Base-by-base conservation (phyloP, 805 yeast genomes). In the Yarrowia sp. region DNA sequence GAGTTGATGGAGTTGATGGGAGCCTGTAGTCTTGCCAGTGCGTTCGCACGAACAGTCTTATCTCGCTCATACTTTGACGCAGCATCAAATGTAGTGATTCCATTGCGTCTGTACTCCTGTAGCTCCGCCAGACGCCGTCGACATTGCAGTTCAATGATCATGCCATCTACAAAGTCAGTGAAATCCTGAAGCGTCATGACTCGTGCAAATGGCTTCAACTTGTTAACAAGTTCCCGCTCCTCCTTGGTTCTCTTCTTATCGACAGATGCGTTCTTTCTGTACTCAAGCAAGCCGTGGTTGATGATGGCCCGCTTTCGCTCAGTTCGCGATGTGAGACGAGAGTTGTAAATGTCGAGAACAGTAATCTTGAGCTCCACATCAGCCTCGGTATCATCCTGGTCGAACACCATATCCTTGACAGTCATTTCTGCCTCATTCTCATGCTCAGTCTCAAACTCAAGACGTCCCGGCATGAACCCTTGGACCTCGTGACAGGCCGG, bases 381-480 rank as follows among this genome's bases (percentile, higher is more conserved):
- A 50, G 89, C 87, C 26, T 89, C 87, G 68, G 88, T 87, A 75
- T 95, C 99, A 72, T 94, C 98, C 0, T 94, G 91, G 74, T 95
- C 98, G 75, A 96, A 95, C 1, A 89, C 85, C 97, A 95, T 91
- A 77, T 95, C 99, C 76, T 95, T 95, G 19, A 95, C 91, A 0
- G 95, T 88, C 69, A 89, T 83, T 78, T 95, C 99, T 0, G 99
- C 98, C 69, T 95, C 99, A 74, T 95, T 95, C 77, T 95, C 99
- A 48, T 90, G 92, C 77, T 95, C 99, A 70, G 89, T 91, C 75
- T 95, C 99, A 77, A 95, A 95, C 78, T 95, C 99, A 71, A 95
- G 81, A 75, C 99, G 86, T 52, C 98, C 99, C 48, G 99, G 99
- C 99, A 95, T 95, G 77, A 88, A 95, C 2, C 97, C 98, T 77